A percentile compares a stretch with the other conserved stretches of the same genome.
Evolutionary conservation across 139 green algal species (phyloP).

Genomic region (Edaphochlamys debaryana): DNA sequence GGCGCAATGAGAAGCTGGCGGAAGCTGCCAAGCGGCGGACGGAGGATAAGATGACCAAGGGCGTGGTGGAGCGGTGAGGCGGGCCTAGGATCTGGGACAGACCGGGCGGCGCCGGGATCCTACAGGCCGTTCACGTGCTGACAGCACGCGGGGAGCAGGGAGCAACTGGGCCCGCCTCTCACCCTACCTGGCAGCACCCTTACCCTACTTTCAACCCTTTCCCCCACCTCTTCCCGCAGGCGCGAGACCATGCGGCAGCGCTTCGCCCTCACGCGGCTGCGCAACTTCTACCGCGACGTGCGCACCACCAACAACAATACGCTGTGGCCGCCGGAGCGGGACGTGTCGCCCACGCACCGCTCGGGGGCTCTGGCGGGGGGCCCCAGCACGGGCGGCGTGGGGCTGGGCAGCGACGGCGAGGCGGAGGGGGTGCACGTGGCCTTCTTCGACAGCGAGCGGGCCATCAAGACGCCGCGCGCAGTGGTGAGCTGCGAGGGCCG

Average conservation of each 20-base stretch:
- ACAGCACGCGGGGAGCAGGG: no score
- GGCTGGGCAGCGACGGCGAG: neutral
- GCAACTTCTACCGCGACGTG: slow-evolving; percentile 44
- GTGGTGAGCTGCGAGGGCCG: slow-evolving; percentile 24
- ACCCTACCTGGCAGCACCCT: no score
- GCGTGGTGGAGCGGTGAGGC: slow-evolving; percentile 16
- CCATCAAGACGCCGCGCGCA: slow-evolving; percentile 33
- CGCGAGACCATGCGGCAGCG: slow-evolving; percentile 36
- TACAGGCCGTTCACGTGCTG: no score
- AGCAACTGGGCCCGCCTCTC: no score
- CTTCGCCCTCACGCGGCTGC: slow-evolving; percentile 36
- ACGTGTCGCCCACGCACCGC: slow-evolving; percentile 18
- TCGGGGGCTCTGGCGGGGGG: neutral
- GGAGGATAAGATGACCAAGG: neutral
- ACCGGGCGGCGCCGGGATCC: no score
- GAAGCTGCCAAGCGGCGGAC: neutral
- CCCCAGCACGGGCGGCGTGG: neutral
- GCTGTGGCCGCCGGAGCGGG: slow-evolving; percentile 34
- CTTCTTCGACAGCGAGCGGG: slow-evolving; percentile 32
- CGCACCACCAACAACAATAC: slow-evolving; percentile 46
- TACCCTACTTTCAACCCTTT: no score
- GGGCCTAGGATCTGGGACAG: neutral
- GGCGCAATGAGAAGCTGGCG: neutral
- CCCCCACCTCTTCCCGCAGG: neutral
- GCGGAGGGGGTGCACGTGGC: slow-evolving; percentile 27